phyloP scores from a whole-genome alignment of 108 stramenopile genomes.

The Chaetoceros tenuissimus region DNA sequence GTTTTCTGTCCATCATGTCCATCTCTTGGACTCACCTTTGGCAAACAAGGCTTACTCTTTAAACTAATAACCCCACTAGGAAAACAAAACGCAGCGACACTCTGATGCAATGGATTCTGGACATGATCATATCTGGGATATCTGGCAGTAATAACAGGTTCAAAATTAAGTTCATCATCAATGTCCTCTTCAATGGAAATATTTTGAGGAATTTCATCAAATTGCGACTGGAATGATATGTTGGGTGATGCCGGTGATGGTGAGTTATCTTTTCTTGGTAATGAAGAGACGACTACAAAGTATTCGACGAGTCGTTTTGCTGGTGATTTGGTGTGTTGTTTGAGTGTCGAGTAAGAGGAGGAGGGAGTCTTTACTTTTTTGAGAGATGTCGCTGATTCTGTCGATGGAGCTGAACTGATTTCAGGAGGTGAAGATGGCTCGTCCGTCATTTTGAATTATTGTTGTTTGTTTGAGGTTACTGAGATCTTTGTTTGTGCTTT shows the following conservation, averaged over 20 bases:
- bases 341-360: not conserved
- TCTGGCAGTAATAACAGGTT: slow-evolving; percentile 57
- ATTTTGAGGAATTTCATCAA: not conserved
- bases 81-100: slow-evolving; percentile 64
- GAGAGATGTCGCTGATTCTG: too few relatives aligned
- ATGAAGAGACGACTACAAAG: slow-evolving; percentile 65
- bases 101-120: slow-evolving; percentile 67
- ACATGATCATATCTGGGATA: slow-evolving; percentile 60
- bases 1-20: not conserved
- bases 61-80: slow-evolving; percentile 56
- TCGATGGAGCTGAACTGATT: too few relatives aligned
- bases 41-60: slow-evolving; percentile 35
- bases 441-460: too few relatives aligned
- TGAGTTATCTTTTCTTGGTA: not conserved
- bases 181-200: slow-evolving; percentile 12
- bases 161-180: slow-evolving; percentile 39
- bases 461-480: too few relatives aligned
- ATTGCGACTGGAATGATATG: not conserved
- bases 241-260: not conserved
- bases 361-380: too few relatives aligned
- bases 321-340: slow-evolving; percentile 5
- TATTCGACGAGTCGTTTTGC: slow-evolving; percentile 78
- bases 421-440: too few relatives aligned
- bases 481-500: too few relatives aligned
- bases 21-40: slow-evolving; percentile 38